phyloP scores from a whole-genome alignment of 352 stramenopile species.

The Globisporangium splendens region DNA sequence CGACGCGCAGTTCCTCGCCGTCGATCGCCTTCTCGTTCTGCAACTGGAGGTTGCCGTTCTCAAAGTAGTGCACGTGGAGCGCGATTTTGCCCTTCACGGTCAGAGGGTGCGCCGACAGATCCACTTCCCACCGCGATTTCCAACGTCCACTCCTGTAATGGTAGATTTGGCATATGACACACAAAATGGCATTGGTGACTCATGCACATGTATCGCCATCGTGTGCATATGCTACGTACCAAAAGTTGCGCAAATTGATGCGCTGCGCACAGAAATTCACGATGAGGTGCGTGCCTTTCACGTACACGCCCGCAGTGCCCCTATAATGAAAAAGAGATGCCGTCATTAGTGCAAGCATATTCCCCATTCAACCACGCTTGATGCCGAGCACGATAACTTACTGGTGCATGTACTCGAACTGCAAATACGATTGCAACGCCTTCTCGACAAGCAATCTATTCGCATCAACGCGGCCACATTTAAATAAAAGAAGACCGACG shows the following conservation, averaged over 20 bases:
- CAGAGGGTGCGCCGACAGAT: conserved; percentile 47
- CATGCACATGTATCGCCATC: too few species aligned
- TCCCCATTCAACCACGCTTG: not conserved
- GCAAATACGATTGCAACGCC: conserved; percentile 71
- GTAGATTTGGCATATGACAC: not conserved
- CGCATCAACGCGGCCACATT: conserved; percentile 3
- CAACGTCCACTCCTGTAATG: conserved; percentile 56
- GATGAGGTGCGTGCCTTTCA: conserved; percentile 54
- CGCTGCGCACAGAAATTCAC: conserved; percentile 83
- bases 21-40: conserved; percentile 76
- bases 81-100: conserved; percentile 59
- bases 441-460: conserved; percentile 54
- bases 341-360: too few species aligned
- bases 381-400: conserved; percentile 10
- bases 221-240: conserved; percentile 20
- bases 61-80: conserved; percentile 94
- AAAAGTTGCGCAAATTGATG: conserved; percentile 89
- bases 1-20: conserved; percentile 48
- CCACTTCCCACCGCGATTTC: conserved; percentile 80
- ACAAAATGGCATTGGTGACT: not conserved
- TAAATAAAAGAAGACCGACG: not conserved
- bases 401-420: conserved; percentile 84
- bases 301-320: conserved; percentile 77
- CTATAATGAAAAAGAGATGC: conserved; percentile 20
- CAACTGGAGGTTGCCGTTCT: conserved; percentile 95